phyloP scores from a whole-genome alignment of 352 stramenopile species.

The Lagenidium sp. region DNA sequence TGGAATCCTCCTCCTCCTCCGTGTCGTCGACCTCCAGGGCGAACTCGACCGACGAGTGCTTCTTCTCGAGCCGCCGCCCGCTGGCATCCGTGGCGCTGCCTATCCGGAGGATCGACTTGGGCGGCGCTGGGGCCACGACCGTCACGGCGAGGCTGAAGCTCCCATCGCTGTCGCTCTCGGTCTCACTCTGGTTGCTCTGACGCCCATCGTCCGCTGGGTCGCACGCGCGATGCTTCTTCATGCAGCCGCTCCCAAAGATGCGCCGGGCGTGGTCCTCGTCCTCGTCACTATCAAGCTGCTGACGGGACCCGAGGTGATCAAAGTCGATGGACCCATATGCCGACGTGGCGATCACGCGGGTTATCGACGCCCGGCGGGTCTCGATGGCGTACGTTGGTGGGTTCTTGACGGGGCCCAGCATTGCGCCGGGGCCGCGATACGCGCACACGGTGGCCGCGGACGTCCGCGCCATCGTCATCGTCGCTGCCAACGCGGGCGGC shows the following conservation, averaged over 20 bases:
- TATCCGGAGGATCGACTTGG: slow-evolving; percentile 64
- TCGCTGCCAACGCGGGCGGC: background rate
- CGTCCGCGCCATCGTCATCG: background rate
- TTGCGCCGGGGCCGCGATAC: too few species aligned
- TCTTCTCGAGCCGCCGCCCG: slow-evolving; percentile 42
- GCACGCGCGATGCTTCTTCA: background rate
- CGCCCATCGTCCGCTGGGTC: slow-evolving; percentile 14
- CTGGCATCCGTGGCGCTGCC: slow-evolving; percentile 16
- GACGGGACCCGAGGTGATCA: too few species aligned
- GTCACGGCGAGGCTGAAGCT: slow-evolving; percentile 25
- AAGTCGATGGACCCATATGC: too few species aligned
- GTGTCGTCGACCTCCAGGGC: slow-evolving; percentile 34
- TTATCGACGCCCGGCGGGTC: background rate
- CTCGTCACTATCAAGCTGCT: background rate
- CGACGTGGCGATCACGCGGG: background rate
- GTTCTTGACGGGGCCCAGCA: background rate
- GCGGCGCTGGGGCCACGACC: slow-evolving; percentile 2
- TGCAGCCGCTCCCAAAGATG: background rate
- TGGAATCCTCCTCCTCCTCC: slow-evolving; percentile 28
- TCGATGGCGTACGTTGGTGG: background rate
- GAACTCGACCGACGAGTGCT: slow-evolving; percentile 62
- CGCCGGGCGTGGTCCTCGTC: background rate
- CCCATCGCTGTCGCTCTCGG: slow-evolving; percentile 69
- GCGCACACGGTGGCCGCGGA: too few species aligned
- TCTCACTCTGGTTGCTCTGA: slow-evolving; percentile 58